Evolutionary conservation across 768 basidiomycete species (phyloP), one percentile per base, ranked within the genome.

Genomic region (Serendipita sp.): DNA sequence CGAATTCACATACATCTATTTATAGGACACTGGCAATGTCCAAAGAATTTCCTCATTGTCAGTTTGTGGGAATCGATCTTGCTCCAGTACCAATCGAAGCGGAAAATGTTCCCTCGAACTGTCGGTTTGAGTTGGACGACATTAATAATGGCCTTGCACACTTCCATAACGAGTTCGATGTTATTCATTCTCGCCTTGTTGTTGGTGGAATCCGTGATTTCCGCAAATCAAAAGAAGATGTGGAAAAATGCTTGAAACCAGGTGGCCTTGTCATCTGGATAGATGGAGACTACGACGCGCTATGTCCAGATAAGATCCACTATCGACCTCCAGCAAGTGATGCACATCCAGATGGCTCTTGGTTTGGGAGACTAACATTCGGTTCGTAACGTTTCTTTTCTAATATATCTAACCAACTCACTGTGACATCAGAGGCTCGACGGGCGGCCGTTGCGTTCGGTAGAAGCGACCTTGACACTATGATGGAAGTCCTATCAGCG

Each of bases 61-160:
- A 65, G 15, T 38, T 65, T 18, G 54, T 65, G 3, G 65, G 65
- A 30, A 58, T 65, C 41, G 65, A 65, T 32, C 56, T 65, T 15
- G 65, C 65, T 5, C 65, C 65, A 23, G 63, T 56, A 30, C 63
- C 64, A 34, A 44, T 65, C 30, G 41, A 44, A 44, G 44, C 36
- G 3, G 41, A 44, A 18, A 41, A 58, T 5, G 34, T 65, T 54
- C 65, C 65, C 30, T 46, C 65, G 7, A 65, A 65, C 38, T 65
- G 65, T 30, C 45, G 65, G 28, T 54, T 65, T 18, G 65, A 65
- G 38, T 32, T 65, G 54, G 56, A 65, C 44, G 65, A 65, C 56
- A 60, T 65, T 35, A 60, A 44, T 52, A 30, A 47, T 3, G 65
- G 54, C 10, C 54, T 65, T 36, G 38, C 65, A 10, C 65, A 65